Base-by-base conservation (phyloP, 805 yeast species). In the Pichia californica region DNA sequence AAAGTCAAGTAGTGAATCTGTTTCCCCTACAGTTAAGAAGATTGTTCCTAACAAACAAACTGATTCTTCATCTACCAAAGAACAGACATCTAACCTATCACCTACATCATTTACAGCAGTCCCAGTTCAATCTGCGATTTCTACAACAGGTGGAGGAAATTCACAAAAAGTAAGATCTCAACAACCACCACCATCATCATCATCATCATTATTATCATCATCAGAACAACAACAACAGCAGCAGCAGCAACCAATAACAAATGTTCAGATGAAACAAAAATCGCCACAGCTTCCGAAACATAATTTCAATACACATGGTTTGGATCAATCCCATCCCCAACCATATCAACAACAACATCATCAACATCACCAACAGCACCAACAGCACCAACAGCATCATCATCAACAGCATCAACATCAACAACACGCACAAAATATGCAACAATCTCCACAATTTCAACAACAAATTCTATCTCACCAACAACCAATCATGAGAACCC, bases 401-500 rank as follows among this genome's bases (percentile, higher is more conserved):
- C 46, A 26, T 5, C 45, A 21, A 3, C 40, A 14, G 7, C 29
- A 15, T 4, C 30, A 31, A 4, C 41, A 26, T n/a, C 35, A 38
- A 18, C 43, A 32, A 11, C 43, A 32, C 5, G 37, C 13, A n/a
- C 43, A 26, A 18, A 35, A 26, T 13, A 35, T 25, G 27, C 42
- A 39, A 31, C 23, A 39, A 25, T 27, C 35, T 2, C 43, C 38
- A 20, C 38, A 35, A 20, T 26, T 35, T 20, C 27, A 29, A 29
- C 20, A 36, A 19, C 40, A 41, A 29, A 25, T 10, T 15, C 25
- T 9, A 14, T 40, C 32, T 2, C 39, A 31, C 13, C 48, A 40
- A 7, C 45, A 28, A n/a, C 41, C 14, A 31, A 34, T 33, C 10
- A 38, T 29, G 35, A 29, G 31, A 38, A 29, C 19, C 7, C 34